phyloP scores from a whole-genome alignment of 495 filamentous ascomycete species.

The Aspergillus affinis region DNA sequence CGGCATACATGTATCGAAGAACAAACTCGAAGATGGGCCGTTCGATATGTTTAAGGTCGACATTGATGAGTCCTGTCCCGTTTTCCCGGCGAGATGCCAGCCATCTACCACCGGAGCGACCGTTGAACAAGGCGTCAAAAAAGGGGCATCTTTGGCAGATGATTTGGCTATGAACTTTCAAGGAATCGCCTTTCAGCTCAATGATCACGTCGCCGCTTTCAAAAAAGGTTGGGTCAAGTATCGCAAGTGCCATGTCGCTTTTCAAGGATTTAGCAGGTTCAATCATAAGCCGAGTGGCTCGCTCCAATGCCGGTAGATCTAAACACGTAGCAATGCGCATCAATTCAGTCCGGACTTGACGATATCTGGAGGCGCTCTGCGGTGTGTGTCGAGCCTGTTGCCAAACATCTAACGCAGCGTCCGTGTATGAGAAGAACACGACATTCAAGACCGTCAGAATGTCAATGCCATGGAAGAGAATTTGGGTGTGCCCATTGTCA shows the following conservation, averaged over 20 bases:
- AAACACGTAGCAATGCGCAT: slow-evolving; percentile 74
- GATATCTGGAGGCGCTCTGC: slow-evolving; percentile 64
- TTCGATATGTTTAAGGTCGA: slow-evolving; percentile 82
- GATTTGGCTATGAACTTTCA: slow-evolving; percentile 71
- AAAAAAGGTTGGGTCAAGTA: slow-evolving; percentile 67
- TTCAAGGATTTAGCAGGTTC: slow-evolving; percentile 61
- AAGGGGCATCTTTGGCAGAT: slow-evolving; percentile 87
- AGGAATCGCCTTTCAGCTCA: slow-evolving; percentile 65
- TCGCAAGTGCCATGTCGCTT: slow-evolving; percentile 64
- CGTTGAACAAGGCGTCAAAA: slow-evolving; percentile 85
- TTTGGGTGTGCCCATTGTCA: slow-evolving; percentile 45
- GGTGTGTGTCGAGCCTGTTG: slow-evolving; percentile 62
- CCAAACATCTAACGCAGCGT: slow-evolving; percentile 82
- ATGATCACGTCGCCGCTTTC: slow-evolving; percentile 73
- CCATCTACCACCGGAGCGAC: slow-evolving; percentile 82
- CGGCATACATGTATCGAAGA: slow-evolving; percentile 78
- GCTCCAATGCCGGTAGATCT: slow-evolving; percentile 66
- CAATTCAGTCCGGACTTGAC: slow-evolving; percentile 75
- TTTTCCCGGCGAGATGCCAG: slow-evolving; percentile 62
- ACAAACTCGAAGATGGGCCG: slow-evolving; percentile 73
- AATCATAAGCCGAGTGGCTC: slow-evolving; percentile 70
- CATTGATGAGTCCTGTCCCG: slow-evolving; percentile 56
- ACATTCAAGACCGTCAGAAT: slow-evolving; percentile 75
- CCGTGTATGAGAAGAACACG: slow-evolving; percentile 77
- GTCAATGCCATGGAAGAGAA: slow-evolving; percentile 67